Conservation (phyloP, 176 grass and related monocot genomes). For the Oryza nivara region DNA sequence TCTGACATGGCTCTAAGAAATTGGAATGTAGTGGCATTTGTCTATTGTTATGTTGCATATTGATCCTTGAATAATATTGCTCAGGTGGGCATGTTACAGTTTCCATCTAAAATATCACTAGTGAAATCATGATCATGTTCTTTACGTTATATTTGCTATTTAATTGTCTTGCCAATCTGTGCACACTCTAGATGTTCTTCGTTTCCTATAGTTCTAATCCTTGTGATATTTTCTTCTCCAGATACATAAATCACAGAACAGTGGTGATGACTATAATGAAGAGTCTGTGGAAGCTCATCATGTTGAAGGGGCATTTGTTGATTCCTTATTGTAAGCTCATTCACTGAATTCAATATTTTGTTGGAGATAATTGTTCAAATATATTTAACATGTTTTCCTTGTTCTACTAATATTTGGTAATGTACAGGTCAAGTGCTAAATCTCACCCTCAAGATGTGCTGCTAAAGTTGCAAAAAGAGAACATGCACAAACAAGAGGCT, state of each 20-base stretch:
- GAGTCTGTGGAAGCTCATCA: conserved; percentile 78
- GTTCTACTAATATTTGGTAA: conserved; percentile 29
- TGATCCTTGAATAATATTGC: conserved; percentile 12
- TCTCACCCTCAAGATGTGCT: conserved; percentile 93
- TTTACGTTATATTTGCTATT: background rate
- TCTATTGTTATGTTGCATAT: conserved; percentile 13
- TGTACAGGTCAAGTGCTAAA: conserved; percentile 78
- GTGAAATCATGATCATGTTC: conserved; percentile 20
- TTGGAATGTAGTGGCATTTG: conserved; percentile 13
- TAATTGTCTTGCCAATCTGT: conserved; percentile 30
- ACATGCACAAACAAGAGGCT: conserved; percentile 70
- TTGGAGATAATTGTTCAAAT: conserved; percentile 22
- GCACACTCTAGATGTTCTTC: conserved; percentile 35
- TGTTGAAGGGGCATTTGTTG: conserved; percentile 92
- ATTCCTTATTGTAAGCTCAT: conserved; percentile 74
- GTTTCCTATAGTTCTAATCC: conserved; percentile 36
- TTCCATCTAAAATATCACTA: conserved; percentile 1
- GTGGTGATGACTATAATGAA: conserved; percentile 70
- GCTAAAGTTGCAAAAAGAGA: conserved; percentile 72
- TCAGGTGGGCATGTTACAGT: background rate
- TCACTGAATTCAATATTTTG: conserved; percentile 32
- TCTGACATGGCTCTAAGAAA: conserved; percentile 11
- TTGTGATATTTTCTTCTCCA: conserved; percentile 46
- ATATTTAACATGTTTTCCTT: conserved; percentile 12
- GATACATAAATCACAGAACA: conserved; percentile 68